Base-by-base conservation (phyloP, 176 grass and related monocot species). In the Triticum dicoccoides region DNA sequence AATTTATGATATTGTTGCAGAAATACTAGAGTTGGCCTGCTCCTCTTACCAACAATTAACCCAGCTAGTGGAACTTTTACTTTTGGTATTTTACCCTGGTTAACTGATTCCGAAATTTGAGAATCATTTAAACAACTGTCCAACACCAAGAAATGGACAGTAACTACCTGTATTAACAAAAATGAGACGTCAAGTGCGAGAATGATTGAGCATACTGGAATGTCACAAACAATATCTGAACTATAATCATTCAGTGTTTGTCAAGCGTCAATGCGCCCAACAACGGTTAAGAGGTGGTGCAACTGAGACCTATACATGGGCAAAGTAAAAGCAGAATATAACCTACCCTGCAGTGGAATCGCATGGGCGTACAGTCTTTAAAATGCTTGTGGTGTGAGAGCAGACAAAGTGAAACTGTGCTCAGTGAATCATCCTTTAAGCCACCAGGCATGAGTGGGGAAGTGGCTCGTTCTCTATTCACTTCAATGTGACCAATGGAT, bases 21-120 rank as follows among this genome's bases (percentile, higher is more conserved):
- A 79, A 68, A 67, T 65, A 30, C 15, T 69, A 39, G 3, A 78
- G 34, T 32, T 65, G 11, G 17, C 69, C 65, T 52, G 67, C 66
- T 76, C 69, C 59, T 87, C 88, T 91, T 92, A 96, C 94, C 97
- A 84, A 98, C 76, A 84, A 98, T 72, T 90, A 98, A 96, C 24
- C 92, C 79, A 82, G 90, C 94, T 80, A 88, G 69, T 34, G 44
- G 85, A 58, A 99, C 92, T 80, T 92, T 91, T 80, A 89, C 69
- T 51, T 82, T 77, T 80, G 49, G 77, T 73, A 81, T 70, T 77
- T 82, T 78, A 52, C 73, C 21, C 18, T 25, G 80, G 25, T 80
- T 73, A 42, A 14, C 72, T 27, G 52, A 56, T 91, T 87, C 59
- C 61, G 77, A 32, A 47, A 23, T 68, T 56, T 70, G 65, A 3